A percentile compares a stretch with the other conserved stretches of the same genome.
Conservation (phyloP, 805 yeast genomes). For the Starmerella lactis-condensi region DNA sequence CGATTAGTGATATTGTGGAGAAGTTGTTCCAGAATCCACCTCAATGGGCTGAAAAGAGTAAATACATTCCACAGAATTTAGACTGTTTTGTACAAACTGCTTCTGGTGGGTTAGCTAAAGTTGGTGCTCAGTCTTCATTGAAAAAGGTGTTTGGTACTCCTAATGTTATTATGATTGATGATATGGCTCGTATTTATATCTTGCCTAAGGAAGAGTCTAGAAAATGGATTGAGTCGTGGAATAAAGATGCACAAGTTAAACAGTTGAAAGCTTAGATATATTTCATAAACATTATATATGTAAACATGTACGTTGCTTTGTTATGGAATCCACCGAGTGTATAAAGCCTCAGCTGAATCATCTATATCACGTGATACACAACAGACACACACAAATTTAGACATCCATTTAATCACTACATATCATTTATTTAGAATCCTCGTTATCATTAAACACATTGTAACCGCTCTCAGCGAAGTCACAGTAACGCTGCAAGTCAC, state of each 20-base stretch:
- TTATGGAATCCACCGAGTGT: too few species aligned
- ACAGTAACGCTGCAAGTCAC: slow-evolving; percentile 15
- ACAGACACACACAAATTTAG: too few species aligned
- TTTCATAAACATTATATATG: too few species aligned
- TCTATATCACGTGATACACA: too few species aligned
- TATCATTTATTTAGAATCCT: slow-evolving; percentile 16
- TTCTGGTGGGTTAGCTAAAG: slow-evolving; percentile 67
- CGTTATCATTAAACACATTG: slow-evolving; percentile 16
- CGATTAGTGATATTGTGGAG: slow-evolving; percentile 45
- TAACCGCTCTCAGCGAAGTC: slow-evolving; percentile 6
- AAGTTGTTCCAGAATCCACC: slow-evolving; percentile 47
- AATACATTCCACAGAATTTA: slow-evolving; percentile 40
- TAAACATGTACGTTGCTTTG: too few species aligned
- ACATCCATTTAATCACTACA: too few species aligned
- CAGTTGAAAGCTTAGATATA: slow-evolving; percentile 7
- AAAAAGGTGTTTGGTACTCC: slow-evolving; percentile 50
- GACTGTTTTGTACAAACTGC: slow-evolving; percentile 68
- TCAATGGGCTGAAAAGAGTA: slow-evolving; percentile 39
- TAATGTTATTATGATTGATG: slow-evolving; percentile 59
- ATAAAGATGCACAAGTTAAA: slow-evolving; percentile 15
- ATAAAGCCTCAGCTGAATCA: too few species aligned
- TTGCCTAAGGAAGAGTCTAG: slow-evolving; percentile 56
- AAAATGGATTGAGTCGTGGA: slow-evolving; percentile 37
- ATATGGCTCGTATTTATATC: slow-evolving; percentile 48
- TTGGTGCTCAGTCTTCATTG: slow-evolving; percentile 58